Base-by-base conservation (phyloP, 2,329 filamentous ascomycete genomes). In the Raffaelea deltoideospora region DNA sequence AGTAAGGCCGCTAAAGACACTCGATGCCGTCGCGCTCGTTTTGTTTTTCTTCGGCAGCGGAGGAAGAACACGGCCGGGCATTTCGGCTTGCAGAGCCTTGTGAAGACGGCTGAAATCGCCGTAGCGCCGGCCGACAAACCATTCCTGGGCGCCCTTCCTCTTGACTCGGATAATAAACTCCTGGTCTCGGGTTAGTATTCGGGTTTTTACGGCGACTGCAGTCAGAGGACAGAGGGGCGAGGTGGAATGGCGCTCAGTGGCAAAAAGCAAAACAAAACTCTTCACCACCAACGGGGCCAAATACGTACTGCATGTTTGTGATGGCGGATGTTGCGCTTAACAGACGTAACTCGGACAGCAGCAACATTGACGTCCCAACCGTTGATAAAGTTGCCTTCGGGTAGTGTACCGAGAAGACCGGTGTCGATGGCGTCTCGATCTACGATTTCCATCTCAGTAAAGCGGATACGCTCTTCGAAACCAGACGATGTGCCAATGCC, bases 321-420 rank as follows among this genome's bases (percentile, higher is more conserved):
- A 50, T 90, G 77, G 40, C 88, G 69, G 21, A 96, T 76, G 41
- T 85, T 93, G 50, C 86, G 76, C 65, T 88, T 93, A 36, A 86
- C 67, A 8, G 76, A 78, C 3, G 74, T 80, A 20, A 84, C 76
- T 43, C 87, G 73, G 34, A 96, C 90, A 29, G 79, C 86, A 10
- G 88, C 84, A 34, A 98, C 79, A 53, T 98, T 98, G 46, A 95
- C 76, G 54, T 96, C 90, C 90, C 90, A 96, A 22, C 86, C 85
- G 53, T 98, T 88, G 50, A 95, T 82, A 43, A 78, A 80, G 55
- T 95, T 80, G 5, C 90, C 90, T 54, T 95, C 84, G 0, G 90
- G 90, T 43, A 88, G 65, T 31, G 87, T 92, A 41, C 86, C 75
- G 41, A 93, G 68, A 36, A 98, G 66, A 0, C 90, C 88, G 18